These are phyloP conservation scores for Botrytis galanthina DNA, from an alignment of 2,329 filamentous ascomycete species.

Conservation along the genomic window DNA sequence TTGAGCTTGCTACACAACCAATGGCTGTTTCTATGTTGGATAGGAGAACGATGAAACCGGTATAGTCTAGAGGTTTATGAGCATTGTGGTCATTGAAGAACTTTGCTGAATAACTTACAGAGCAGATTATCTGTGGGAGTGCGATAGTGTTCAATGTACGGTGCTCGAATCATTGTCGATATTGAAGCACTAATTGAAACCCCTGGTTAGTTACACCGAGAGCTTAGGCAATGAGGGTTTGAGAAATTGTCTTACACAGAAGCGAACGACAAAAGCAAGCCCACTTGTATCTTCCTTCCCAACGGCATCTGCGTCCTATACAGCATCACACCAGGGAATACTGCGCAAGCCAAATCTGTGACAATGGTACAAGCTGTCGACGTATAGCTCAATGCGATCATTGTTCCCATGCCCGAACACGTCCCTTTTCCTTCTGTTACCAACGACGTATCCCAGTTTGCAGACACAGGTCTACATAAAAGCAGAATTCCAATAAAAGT, in stretches of 20 bases:
- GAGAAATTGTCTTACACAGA: constrained; percentile 10
- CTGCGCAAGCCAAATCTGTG: constrained; percentile 38
- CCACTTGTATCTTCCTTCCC: constrained; percentile 30
- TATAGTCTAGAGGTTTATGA: constrained; percentile 9
- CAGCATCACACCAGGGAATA: constrained; percentile 39
- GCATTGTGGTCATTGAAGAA: neutral
- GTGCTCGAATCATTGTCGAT: constrained; percentile 14
- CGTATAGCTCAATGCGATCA: constrained; percentile 34
- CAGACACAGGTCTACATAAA: constrained; percentile 26
- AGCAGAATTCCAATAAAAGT: constrained; percentile 28
- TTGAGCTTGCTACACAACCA: constrained; percentile 14
- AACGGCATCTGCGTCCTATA: constrained; percentile 39
- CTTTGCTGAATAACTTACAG: constrained; percentile 27
- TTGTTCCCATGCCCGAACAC: constrained; percentile 25
- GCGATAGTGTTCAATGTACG: constrained; percentile 3
- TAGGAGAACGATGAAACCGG: constrained; percentile 15
- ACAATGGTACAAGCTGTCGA: constrained; percentile 39
- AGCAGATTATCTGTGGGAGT: constrained; percentile 25
- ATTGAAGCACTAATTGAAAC: constrained; percentile 10
- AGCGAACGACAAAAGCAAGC: constrained; percentile 30
- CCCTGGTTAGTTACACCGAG: neutral
- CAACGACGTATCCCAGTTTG: constrained; percentile 26
- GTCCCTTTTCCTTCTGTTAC: constrained; percentile 22
- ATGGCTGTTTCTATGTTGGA: constrained; percentile 21
- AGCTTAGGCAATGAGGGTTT: neutral